Percentiles rank a stretch among this genome's conserved stretches.
These are phyloP conservation scores for Neurospora sp. DNA, from an alignment of 495 filamentous ascomycete genomes.

Conservation along the genomic window DNA sequence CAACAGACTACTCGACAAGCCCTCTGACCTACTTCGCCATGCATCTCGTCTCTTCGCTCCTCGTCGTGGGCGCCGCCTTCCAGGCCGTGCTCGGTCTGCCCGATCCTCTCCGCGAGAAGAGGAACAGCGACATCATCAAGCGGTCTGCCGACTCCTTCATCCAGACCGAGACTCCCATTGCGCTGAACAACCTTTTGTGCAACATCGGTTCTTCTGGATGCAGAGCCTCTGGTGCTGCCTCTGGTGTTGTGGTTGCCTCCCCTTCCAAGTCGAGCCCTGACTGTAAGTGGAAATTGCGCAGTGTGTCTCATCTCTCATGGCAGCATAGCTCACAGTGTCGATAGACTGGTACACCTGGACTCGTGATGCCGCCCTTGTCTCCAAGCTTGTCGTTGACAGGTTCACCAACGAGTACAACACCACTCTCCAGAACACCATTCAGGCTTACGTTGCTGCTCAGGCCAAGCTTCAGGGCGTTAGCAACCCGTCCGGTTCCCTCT, in stretches of 20 bases:
- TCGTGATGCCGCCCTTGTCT: slow-evolving; percentile 56
- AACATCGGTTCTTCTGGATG: slow-evolving; percentile 52
- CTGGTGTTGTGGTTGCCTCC: slow-evolving; percentile 53
- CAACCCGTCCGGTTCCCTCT: slow-evolving; percentile 49
- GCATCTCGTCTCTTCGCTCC: slow-evolving; percentile 32
- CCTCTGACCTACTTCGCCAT: slow-evolving; percentile 32
- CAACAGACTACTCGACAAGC: slow-evolving; percentile 9
- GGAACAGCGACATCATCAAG: slow-evolving; percentile 32
- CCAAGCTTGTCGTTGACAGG: slow-evolving; percentile 50
- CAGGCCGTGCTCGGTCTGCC: slow-evolving; percentile 37
- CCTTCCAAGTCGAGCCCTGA: slow-evolving; percentile 49
- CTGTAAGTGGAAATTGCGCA: slow-evolving; percentile 36
- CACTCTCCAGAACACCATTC: slow-evolving; percentile 41
- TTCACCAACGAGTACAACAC: slow-evolving; percentile 46
- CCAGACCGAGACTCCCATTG: slow-evolving; percentile 40
- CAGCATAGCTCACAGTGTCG: background rate
- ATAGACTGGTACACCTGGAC: slow-evolving; percentile 60
- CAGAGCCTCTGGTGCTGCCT: slow-evolving; percentile 31
- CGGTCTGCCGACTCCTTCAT: slow-evolving; percentile 47
- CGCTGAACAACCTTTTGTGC: slow-evolving; percentile 41
- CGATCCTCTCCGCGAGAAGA: slow-evolving; percentile 18
- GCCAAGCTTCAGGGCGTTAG: slow-evolving; percentile 51
- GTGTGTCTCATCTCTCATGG: slow-evolving; percentile 1
- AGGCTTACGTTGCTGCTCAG: slow-evolving; percentile 48
- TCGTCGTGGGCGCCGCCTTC: slow-evolving; percentile 38